These are phyloP conservation scores for Tetrapisispora arboricola DNA, from an alignment of 805 yeast species.

Conservation along the genomic window DNA sequence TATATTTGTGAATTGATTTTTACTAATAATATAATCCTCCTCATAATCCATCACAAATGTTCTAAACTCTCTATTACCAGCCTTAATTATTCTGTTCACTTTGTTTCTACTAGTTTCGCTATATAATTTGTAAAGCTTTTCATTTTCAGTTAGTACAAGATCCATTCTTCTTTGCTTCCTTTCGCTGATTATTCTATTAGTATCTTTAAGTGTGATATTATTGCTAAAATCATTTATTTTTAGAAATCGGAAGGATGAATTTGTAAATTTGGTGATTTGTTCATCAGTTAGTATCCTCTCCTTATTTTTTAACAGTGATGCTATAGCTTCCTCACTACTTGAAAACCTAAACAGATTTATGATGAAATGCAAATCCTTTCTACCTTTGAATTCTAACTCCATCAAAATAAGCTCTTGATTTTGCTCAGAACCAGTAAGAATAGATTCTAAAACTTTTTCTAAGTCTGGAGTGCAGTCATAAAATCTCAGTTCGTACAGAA, in stretches of 20 bases:
- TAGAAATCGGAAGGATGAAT: background rate
- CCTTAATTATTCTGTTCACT: conserved; percentile 32
- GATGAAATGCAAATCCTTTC: background rate
- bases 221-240: background rate
- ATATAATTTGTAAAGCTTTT: conserved; percentile 11
- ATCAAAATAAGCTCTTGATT: background rate
- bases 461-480: no score
- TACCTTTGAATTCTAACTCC: conserved; percentile 1
- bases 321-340: background rate
- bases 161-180: conserved; percentile 14
- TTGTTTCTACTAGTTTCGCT: conserved; percentile 29
- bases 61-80: conserved; percentile 40
- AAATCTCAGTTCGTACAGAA: background rate
- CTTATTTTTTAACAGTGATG: background rate
- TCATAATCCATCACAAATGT: conserved; percentile 55
- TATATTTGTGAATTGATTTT: conserved; percentile 41
- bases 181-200: background rate
- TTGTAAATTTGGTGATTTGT: background rate
- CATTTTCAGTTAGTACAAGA: conserved; percentile 5
- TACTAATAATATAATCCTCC: conserved; percentile 25
- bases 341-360: background rate
- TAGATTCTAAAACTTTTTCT: background rate
- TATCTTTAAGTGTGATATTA: background rate
- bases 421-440: background rate
- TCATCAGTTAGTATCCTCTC: background rate